Evolutionary conservation across 176 grass and related monocot species (phyloP).

Genomic region (Bonia amplexicaulis): DNA sequence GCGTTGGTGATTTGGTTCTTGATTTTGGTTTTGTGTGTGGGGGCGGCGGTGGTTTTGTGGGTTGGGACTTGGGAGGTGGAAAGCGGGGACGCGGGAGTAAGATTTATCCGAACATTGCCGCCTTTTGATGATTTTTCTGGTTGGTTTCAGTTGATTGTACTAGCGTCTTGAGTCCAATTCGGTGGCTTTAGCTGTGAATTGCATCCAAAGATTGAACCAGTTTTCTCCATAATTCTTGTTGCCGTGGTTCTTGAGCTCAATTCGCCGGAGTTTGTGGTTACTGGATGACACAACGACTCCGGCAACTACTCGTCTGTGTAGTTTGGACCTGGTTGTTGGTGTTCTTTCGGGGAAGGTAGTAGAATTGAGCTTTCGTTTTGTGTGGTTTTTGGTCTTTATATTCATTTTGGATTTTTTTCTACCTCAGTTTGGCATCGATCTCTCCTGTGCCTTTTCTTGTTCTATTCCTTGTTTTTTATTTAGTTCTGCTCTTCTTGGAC

Average conservation of each 20-base stretch:
- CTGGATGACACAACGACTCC: neutral
- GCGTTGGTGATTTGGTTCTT: slow-evolving; percentile 9
- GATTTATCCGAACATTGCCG: neutral
- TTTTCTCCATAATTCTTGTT: neutral
- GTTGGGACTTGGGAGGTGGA: neutral
- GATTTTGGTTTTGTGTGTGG: slow-evolving; percentile 9
- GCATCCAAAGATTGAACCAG: neutral
- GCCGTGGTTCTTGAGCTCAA: neutral
- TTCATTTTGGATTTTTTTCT: neutral
- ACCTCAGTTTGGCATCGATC: neutral
- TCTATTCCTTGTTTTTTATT: neutral
- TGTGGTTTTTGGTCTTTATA: neutral
- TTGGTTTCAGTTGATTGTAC: neutral
- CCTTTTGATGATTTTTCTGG: neutral
- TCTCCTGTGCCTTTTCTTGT: neutral
- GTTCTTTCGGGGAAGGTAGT: neutral
- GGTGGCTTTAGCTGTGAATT: neutral
- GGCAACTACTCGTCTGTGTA: neutral
- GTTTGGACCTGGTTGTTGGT: neutral
- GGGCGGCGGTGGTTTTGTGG: neutral
- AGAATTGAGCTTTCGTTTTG: neutral
- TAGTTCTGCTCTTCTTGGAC: neutral
- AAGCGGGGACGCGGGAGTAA: slow-evolving; percentile 11
- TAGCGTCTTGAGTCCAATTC: slow-evolving; percentile 9
- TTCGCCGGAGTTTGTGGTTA: neutral